Evolutionary conservation across 2,329 filamentous ascomycete genomes (phyloP), one percentile per base, ranked within the genome.

Genomic region (Rutstroemia sp.): DNA sequence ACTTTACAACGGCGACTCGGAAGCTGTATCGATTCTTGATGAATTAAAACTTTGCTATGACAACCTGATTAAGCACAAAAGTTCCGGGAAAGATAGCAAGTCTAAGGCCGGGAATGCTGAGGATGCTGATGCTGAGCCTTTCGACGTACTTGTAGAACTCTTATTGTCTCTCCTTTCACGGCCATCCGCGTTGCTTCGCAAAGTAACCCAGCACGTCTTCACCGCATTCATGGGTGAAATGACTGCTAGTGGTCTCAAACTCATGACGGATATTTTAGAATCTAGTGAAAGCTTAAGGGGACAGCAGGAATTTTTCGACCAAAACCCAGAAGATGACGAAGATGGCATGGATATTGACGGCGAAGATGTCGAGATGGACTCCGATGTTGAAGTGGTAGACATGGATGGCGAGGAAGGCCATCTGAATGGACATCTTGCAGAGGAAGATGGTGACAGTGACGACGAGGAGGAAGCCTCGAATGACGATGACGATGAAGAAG

Each of bases 171-270:
- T 97, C 73, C 82, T 95, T 2, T 89, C 91, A 0, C 89, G 90
- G 60, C 88, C 87, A 3, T 96, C 92, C 1, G 83, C 86, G 9
- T 76, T 97, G 51, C 88, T 95, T 75, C 83, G 90, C 30, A 89
- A 92, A 64, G 86, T 95, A 53, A 89, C 90, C 5, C 86, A 92
- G 68, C 88, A 94, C 66, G 91, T 95, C 0, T 97, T 97, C 68
- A 81, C 86, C 23, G 84, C 86, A 1, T 96, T 96, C 69, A 87
- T 89, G 3, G 74, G 81, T 14, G 82, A 89, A 54, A 80, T 97
- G 58, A 90, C 87, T 0, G 76, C 78, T 5, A 82, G 87, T 56
- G 89, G 89, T 0, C 72, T 97, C 54, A 80, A 87, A 57, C 75
- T 82, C 17, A 72, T 83, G 39, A 77, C 76, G 0, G 82, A 89